Evolutionary conservation across 2,329 filamentous ascomycete genomes (phyloP).

Genomic region (Gaeumannomyces sp.): DNA sequence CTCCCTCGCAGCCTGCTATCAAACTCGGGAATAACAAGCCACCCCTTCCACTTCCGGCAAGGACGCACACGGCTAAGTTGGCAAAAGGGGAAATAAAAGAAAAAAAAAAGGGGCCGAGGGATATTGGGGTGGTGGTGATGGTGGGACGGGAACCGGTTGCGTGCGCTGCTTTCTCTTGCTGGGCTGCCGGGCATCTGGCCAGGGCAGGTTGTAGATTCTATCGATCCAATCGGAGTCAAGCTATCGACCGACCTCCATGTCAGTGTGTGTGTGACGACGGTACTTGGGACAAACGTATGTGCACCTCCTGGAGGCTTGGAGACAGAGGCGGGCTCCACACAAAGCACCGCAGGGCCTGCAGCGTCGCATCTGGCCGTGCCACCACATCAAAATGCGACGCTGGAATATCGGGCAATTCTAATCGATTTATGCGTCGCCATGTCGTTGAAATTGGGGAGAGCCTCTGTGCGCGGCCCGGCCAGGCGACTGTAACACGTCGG

Average conservation of each 20-base stretch:
- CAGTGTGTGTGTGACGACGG: no score
- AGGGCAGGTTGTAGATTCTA: neutral
- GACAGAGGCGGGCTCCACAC: neutral
- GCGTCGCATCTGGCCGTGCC: neutral
- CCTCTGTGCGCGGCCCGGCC: neutral
- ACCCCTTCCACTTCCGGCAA: neutral
- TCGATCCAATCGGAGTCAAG: neutral
- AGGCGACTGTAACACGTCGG: neutral
- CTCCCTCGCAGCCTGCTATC: neutral
- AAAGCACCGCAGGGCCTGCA: neutral
- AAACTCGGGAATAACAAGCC: neutral
- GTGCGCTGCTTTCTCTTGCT: neutral
- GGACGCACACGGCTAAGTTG: neutral
- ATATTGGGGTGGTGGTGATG: neutral
- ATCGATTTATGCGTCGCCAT: neutral
- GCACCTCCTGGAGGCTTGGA: no score
- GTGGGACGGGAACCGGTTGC: neutral
- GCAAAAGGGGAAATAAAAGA: neutral
- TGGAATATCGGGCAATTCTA: neutral
- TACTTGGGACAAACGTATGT: neutral
- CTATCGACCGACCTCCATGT: no score
- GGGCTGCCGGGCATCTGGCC: neutral
- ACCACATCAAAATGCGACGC: neutral
- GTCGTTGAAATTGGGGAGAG: neutral
- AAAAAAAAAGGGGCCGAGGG: neutral